These are phyloP conservation scores for Acorus gramineus DNA, from an alignment of 106 monocot species.

Conservation along the genomic window DNA sequence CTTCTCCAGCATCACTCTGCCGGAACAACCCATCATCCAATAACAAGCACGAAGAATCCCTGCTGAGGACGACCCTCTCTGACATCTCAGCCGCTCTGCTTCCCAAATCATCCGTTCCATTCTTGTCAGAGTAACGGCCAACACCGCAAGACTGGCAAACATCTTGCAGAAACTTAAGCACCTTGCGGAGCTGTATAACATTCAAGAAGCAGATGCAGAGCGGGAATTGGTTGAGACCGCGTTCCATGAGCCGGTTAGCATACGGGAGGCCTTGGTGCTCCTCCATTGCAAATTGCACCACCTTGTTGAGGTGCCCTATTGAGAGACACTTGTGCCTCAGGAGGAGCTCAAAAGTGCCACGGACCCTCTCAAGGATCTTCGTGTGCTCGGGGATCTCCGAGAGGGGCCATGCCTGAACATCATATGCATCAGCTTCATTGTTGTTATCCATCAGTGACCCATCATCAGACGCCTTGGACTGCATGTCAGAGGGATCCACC, in stretches of 20 bases:
- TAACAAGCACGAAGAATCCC: conserved; percentile 30
- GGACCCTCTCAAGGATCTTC: conserved; percentile 73
- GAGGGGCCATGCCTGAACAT: background rate
- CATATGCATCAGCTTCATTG: background rate
- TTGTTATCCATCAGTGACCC: no score
- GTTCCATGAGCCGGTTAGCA: conserved; percentile 35
- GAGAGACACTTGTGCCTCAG: conserved; percentile 62
- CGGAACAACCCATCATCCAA: conserved; percentile 29
- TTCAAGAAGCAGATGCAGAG: conserved; percentile 65
- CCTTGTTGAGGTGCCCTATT: conserved; percentile 57
- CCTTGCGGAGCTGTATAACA: conserved; percentile 49
- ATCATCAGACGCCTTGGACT: no score
- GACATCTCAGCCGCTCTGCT: conserved; percentile 2
- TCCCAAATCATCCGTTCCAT: conserved; percentile 8
- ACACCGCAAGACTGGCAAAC: conserved; percentile 67
- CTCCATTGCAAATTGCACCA: conserved; percentile 59
- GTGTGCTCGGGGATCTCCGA: conserved; percentile 62
- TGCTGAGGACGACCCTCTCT: conserved; percentile 32
- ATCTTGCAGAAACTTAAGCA: conserved; percentile 81
- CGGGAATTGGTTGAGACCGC: conserved; percentile 45
- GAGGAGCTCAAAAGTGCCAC: conserved; percentile 46
- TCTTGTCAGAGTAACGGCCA: conserved; percentile 41
- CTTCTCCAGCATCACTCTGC: conserved; percentile 17
- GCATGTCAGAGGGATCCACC: no score
- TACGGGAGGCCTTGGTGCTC: conserved; percentile 53